phyloP scores from a whole-genome alignment of 2,329 filamentous ascomycete species.

The Pestalotiopsis fici region DNA sequence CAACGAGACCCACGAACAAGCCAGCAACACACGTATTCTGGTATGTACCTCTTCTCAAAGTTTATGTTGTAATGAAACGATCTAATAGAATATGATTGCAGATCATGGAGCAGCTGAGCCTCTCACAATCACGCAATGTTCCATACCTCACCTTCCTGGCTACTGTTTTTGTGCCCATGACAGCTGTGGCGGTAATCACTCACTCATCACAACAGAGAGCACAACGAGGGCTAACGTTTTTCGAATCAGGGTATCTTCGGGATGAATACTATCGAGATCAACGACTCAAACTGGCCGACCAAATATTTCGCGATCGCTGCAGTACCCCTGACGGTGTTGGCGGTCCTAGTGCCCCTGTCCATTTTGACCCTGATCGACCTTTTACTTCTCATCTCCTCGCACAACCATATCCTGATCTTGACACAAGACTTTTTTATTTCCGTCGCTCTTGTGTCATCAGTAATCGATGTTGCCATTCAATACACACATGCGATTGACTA shows the following conservation, averaged over 20 bases:
- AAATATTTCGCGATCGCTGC: neutral
- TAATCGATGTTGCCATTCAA: too few relatives aligned
- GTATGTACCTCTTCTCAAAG: neutral
- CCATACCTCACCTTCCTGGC: neutral
- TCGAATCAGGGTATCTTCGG: neutral
- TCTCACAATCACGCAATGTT: neutral
- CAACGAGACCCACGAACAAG: neutral
- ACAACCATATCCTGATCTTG: too few relatives aligned
- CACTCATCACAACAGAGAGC: too few relatives aligned
- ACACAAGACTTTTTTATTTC: too few relatives aligned
- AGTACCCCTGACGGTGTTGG: neutral
- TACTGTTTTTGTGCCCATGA: neutral
- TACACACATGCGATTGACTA: too few relatives aligned
- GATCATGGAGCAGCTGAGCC: neutral
- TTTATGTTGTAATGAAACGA: too few relatives aligned
- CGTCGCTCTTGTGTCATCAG: too few relatives aligned
- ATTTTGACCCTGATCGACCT: neutral
- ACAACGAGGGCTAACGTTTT: neutral
- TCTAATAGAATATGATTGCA: neutral
- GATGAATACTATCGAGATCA: neutral
- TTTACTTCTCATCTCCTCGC: neutral
- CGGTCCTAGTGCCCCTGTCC: neutral
- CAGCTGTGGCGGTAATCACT: neutral
- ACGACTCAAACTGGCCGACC: neutral
- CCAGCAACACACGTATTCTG: neutral